Conservation (phyloP, 495 filamentous ascomycete species). For the Pyrenopolyporus hunteri region DNA sequence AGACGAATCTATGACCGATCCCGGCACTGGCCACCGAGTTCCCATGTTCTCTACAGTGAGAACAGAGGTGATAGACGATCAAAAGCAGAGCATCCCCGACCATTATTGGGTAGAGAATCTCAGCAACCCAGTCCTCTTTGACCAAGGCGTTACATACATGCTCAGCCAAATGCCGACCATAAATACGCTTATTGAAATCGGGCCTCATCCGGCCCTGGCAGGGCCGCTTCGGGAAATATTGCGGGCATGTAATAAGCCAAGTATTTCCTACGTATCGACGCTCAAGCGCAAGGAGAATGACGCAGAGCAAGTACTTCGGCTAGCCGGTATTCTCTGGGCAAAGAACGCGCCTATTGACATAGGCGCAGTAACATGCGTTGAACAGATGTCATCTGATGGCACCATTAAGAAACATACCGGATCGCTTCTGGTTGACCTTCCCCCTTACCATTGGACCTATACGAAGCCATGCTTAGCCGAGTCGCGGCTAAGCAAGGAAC, state of each 20-base stretch:
- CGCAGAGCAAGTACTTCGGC: conserved; percentile 16
- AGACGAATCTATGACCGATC: neutral
- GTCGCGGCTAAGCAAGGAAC: conserved; percentile 45
- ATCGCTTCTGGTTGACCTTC: conserved; percentile 43
- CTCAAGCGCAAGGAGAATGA: conserved; percentile 44
- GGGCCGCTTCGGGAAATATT: conserved; percentile 52
- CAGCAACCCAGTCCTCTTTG: conserved; percentile 52
- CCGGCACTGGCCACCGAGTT: neutral
- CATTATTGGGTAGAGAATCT: conserved; percentile 58
- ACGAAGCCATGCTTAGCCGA: conserved; percentile 46
- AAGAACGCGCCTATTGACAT: neutral
- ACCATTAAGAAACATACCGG: neutral
- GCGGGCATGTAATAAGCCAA: conserved; percentile 5
- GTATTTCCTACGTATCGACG: conserved; percentile 44
- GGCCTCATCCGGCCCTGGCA: conserved; percentile 60
- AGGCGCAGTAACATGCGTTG: neutral
- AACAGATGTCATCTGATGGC: neutral
- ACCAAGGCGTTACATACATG: conserved; percentile 41
- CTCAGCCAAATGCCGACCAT: neutral
- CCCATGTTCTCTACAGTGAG: conserved; percentile 35
- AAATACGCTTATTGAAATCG: conserved; percentile 56
- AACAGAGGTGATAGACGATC: conserved; percentile 15
- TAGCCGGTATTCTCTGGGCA: neutral
- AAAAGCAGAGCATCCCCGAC: neutral
- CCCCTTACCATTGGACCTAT: conserved; percentile 55